Evolutionary conservation across 495 filamentous ascomycete species (phyloP).

Genomic region (Tuber calosporum): DNA sequence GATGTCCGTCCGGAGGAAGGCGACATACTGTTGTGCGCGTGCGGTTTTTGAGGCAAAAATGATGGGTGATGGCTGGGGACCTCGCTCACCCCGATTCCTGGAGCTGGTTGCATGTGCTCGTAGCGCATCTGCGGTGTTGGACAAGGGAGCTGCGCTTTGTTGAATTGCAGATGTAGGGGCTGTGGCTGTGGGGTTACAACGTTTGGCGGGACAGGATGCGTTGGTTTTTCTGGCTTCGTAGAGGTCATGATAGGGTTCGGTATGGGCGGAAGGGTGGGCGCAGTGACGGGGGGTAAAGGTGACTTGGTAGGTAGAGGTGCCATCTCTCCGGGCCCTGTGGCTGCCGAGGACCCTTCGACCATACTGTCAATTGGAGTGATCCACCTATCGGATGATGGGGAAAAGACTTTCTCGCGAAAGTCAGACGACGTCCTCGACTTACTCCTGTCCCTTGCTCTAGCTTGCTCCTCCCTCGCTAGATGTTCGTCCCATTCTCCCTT

Average conservation of each 20-base stretch:
- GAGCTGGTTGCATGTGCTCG: not conserved
- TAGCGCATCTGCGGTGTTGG: constrained; percentile 7
- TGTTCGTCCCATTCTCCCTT: constrained; percentile 51
- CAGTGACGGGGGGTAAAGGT: not conserved
- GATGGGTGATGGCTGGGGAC: constrained; percentile 18
- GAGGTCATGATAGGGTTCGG: not conserved
- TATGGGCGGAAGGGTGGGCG: not conserved
- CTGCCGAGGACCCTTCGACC: not conserved
- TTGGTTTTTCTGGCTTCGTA: not conserved
- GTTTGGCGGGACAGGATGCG: not conserved
- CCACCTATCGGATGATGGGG: constrained; percentile 14
- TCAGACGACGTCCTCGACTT: constrained; percentile 32
- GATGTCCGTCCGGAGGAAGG: constrained; percentile 7
- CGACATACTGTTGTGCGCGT: constrained; percentile 18
- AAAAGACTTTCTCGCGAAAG: not conserved
- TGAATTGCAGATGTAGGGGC: not conserved
- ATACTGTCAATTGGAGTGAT: constrained; percentile 1
- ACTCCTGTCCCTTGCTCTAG: constrained; percentile 42
- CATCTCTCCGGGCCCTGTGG: not conserved
- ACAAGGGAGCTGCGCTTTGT: not conserved
- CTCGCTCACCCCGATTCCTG: not conserved
- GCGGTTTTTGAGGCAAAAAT: constrained; percentile 18
- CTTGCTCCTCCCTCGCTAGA: constrained; percentile 36
- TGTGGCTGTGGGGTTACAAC: not conserved
- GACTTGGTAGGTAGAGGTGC: not conserved